These are phyloP conservation scores for Sarcocystis neurona DNA, from an alignment of 169 alveolate species.

Conservation along the genomic window DNA sequence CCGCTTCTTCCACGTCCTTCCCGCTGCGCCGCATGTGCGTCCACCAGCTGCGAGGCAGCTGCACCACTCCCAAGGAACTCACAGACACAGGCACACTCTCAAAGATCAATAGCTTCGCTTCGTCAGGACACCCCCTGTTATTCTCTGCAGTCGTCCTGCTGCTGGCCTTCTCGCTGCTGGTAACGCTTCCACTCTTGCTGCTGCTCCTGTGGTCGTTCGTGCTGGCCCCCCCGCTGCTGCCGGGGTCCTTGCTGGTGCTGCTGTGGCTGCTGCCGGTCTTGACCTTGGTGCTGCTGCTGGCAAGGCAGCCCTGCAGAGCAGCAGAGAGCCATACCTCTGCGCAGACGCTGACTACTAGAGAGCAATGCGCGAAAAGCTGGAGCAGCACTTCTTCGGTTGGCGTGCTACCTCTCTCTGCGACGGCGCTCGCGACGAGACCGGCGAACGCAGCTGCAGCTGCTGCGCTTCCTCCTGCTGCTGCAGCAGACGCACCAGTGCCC, in stretches of 20 bases:
- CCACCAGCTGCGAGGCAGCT: conserved; percentile 1
- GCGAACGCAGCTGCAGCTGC: background rate
- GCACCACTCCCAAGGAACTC: too few relatives aligned
- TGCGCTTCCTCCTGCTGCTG: conserved; percentile 26
- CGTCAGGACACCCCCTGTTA: too few relatives aligned
- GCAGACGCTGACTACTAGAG: conserved; percentile 34
- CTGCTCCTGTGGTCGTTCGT: background rate
- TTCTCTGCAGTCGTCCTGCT: background rate
- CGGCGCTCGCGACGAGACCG: conserved; percentile 5
- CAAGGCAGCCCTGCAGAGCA: conserved; percentile 10
- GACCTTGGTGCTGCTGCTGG: background rate
- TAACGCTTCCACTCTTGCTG: background rate
- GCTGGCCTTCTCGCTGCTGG: background rate
- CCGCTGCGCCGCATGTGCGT: background rate
- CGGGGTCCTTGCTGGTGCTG: background rate
- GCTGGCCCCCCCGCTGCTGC: background rate
- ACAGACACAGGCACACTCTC: too few relatives aligned
- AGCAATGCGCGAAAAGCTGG: conserved; percentile 39
- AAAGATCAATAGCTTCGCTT: too few relatives aligned
- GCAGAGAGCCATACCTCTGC: conserved; percentile 52
- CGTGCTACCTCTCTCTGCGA: conserved; percentile 44
- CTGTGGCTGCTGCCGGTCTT: background rate
- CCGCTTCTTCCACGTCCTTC: conserved; percentile 9
- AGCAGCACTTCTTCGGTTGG: conserved; percentile 41
- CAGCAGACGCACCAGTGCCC: background rate